phyloP scores from a whole-genome alignment of 2,329 filamentous ascomycete genomes.

The Colletotrichum sp. region DNA sequence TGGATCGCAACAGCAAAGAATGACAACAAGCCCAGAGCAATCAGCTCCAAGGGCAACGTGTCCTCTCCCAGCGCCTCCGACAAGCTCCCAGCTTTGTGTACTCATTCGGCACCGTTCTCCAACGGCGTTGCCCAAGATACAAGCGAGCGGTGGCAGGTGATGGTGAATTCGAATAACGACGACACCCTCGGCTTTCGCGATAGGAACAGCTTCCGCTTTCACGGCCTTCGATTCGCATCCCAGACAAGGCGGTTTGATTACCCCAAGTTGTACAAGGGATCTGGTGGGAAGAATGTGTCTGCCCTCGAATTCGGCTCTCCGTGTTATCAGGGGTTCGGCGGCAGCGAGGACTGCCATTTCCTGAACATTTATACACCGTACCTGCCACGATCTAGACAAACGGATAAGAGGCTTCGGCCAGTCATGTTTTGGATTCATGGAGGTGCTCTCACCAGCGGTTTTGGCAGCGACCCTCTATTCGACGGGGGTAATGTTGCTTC shows the following conservation, averaged over 20 bases:
- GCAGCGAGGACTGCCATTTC: slow-evolving; percentile 47
- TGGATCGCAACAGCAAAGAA: slow-evolving; percentile 38
- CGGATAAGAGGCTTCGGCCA: slow-evolving; percentile 41
- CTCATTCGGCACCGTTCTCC: slow-evolving; percentile 47
- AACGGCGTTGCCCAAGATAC: slow-evolving; percentile 34
- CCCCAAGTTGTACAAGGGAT: slow-evolving; percentile 36
- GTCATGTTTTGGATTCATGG: slow-evolving; percentile 54
- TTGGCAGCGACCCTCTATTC: slow-evolving; percentile 46
- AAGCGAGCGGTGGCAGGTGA: slow-evolving; percentile 38
- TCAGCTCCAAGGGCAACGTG: slow-evolving; percentile 32
- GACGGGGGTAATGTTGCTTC: slow-evolving; percentile 51
- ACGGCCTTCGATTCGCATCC: slow-evolving; percentile 45
- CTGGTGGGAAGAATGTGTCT: slow-evolving; percentile 27
- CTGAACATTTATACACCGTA: slow-evolving; percentile 51
- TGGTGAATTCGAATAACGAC: slow-evolving; percentile 42
- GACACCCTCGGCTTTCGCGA: slow-evolving; percentile 47
- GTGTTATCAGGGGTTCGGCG: slow-evolving; percentile 39
- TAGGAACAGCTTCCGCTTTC: slow-evolving; percentile 53
- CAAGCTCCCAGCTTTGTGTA: slow-evolving; percentile 43
- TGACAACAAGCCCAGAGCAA: slow-evolving; percentile 24
- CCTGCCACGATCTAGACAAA: slow-evolving; percentile 33
- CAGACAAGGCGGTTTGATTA: slow-evolving; percentile 44
- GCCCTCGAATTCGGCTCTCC: slow-evolving; percentile 35
- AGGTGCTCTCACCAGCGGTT: slow-evolving; percentile 44
- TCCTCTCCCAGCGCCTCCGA: slow-evolving; percentile 15